Conservation (phyloP, 192 early-diverging fungal genomes). For the Dissophora ornata region DNA sequence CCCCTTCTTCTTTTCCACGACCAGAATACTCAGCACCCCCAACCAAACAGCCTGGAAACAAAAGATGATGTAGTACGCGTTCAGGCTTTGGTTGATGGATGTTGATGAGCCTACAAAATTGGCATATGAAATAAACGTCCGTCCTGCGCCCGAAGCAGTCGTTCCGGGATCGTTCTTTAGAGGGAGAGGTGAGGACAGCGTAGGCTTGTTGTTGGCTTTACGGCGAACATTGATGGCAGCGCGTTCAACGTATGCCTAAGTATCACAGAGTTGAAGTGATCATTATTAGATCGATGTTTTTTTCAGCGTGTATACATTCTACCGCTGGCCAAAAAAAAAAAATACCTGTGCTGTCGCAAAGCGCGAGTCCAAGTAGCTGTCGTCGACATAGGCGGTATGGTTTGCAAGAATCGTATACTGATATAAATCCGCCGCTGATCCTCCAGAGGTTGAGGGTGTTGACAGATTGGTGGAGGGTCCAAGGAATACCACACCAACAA, state of each 20-base stretch:
- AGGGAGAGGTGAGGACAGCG: slow-evolving; percentile 51
- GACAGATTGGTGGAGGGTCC: slow-evolving; percentile 35
- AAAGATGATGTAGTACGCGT: slow-evolving; percentile 54
- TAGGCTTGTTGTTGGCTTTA: slow-evolving; percentile 28
- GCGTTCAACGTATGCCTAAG: slow-evolving; percentile 52
- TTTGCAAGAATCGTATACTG: slow-evolving; percentile 54
- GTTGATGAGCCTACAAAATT: slow-evolving; percentile 45
- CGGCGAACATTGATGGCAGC: slow-evolving; percentile 56
- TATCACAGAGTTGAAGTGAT: neutral
- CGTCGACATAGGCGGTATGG: slow-evolving; percentile 26
- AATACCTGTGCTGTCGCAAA: slow-evolving; percentile 51
- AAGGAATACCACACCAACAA: slow-evolving; percentile 47
- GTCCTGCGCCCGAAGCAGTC: slow-evolving; percentile 15
- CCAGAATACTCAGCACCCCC: slow-evolving; percentile 43
- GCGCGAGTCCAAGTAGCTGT: slow-evolving; percentile 33
- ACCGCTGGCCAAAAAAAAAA: neutral
- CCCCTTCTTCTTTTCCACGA: slow-evolving; percentile 45
- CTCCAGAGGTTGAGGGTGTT: neutral
- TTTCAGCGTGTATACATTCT: too few species aligned
- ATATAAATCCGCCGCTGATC: slow-evolving; percentile 4
- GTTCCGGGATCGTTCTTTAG: slow-evolving; percentile 27
- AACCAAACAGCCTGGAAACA: slow-evolving; percentile 54
- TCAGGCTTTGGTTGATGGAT: slow-evolving; percentile 38
- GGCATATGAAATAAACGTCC: slow-evolving; percentile 46
- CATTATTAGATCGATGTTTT: too few species aligned